A percentile compares a stretch with the other conserved stretches of the same genome.
phyloP scores from a whole-genome alignment of 352 stramenopile species.

The Phytopythium delawarense region DNA sequence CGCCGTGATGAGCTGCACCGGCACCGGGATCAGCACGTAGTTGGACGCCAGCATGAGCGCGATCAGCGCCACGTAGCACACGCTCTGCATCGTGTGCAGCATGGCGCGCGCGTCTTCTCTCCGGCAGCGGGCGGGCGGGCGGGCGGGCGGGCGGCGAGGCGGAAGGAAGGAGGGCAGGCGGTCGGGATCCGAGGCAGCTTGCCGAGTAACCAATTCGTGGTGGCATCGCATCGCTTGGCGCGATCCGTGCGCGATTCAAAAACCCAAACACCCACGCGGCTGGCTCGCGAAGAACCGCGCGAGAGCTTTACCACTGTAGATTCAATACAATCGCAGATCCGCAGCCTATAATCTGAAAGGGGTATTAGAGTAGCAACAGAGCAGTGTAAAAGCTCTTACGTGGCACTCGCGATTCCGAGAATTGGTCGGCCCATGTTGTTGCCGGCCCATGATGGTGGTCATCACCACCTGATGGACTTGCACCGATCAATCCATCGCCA shows the following conservation, averaged over 20 bases:
- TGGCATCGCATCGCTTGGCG: not conserved
- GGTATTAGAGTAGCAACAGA: not conserved
- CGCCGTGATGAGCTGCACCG: constrained; percentile 81
- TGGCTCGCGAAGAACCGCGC: not conserved
- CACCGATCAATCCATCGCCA: no score
- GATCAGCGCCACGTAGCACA: constrained; percentile 82
- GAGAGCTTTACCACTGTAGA: not conserved
- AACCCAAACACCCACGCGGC: not conserved
- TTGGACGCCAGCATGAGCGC: constrained; percentile 75
- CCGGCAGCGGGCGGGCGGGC: not conserved
- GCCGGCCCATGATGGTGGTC: no score
- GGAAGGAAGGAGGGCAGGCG: no score
- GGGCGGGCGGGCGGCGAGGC: no score
- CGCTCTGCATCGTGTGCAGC: constrained; percentile 67
- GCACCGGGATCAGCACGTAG: constrained; percentile 82
- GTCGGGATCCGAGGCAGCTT: not conserved
- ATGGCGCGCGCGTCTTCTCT: constrained; percentile 17
- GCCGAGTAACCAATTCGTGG: not conserved
- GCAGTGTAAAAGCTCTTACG: not conserved
- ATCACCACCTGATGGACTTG: no score
- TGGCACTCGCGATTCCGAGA: not conserved
- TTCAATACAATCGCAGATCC: not conserved
- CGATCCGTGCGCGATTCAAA: not conserved
- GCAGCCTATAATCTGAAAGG: not conserved
- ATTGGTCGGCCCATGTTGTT: no score